Base-by-base conservation (phyloP, 768 basidiomycete genomes). In the Mycena vitilis region DNA sequence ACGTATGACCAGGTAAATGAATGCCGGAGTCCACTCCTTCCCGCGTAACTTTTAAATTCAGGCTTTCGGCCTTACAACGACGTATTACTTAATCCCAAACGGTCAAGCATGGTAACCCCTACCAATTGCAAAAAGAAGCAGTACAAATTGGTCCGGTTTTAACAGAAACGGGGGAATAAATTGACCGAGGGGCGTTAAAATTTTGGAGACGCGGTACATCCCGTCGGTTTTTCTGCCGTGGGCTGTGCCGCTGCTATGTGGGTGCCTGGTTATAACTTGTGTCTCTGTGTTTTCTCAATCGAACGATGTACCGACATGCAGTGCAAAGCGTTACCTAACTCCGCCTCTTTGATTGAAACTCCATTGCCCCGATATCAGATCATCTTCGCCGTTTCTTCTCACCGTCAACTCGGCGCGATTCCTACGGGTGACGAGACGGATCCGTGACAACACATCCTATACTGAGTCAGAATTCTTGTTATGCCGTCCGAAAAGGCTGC, bases 401-500 rank as follows among this genome's bases (percentile, higher is more conserved):
- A 69, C 68, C 68, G 63, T 69, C 68, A 69, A 57, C 30, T 59
- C 68, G 68, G 68, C 68, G 59, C 68, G 68, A 69, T 69, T 45
- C 42, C 61, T 69, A 69, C 68, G 53, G 51, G 68, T 69, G 68
- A 69, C 68, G 60, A 62, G 68, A 69, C 68, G 60, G 68, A 51
- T 37, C 59, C 49, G 66, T 65, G 60, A 68, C 71, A 69, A 42
- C 40, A 40, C 40, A 51, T 65, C 45, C 71, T 63, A 65, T 45
- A 72, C 66, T 23, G 71, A 69, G 67, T 72, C 70, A 71, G 55
- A 68, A 57, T 57, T 56, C 45, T 70, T 52, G 61, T 38, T 65
- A 69, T 60, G 60, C 68, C 68, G 63, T 61, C 63, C 68, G 55
- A 65, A 61, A 65, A 69, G 68, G 59, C 68, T 69, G 68, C 57